A percentile compares a stretch with the other conserved stretches of the same genome.
Evolutionary conservation across 345 rosid genomes (phyloP).

Genomic region (Cardamine occulta): DNA sequence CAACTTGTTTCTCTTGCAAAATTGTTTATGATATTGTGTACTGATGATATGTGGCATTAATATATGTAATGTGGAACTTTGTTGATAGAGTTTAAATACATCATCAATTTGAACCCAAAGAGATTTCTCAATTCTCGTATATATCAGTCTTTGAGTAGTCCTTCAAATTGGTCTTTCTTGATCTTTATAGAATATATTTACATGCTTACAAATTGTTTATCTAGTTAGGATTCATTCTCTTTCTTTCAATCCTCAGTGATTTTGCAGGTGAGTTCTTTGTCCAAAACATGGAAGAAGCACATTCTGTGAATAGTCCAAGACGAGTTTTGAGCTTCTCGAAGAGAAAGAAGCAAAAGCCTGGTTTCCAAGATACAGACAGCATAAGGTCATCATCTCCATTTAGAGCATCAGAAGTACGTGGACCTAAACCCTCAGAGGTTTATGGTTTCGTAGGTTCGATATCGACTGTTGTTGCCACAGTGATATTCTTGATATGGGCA

Average conservation of each 20-base stretch:
- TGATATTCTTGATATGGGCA: conserved; percentile 82
- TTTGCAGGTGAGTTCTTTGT: not conserved
- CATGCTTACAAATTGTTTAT: not conserved
- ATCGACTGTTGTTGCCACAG: conserved; percentile 77
- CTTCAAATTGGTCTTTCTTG: no score
- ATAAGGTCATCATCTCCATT: conserved; percentile 46
- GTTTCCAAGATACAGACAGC: conserved; percentile 54
- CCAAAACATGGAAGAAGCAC: conserved; percentile 60
- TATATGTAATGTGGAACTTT: no score
- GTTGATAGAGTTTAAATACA: not conserved
- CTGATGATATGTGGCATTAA: no score
- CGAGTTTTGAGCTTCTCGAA: conserved; percentile 69
- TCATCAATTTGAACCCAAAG: not conserved
- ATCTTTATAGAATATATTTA: not conserved
- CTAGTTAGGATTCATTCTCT: not conserved
- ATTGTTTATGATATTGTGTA: no score
- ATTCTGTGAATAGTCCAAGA: conserved; percentile 79
- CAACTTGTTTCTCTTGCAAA: no score
- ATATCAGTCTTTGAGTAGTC: no score
- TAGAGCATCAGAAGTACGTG: conserved; percentile 65
- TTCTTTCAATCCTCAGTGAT: not conserved
- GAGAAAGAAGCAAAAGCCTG: conserved; percentile 54
- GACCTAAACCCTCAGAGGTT: conserved; percentile 81
- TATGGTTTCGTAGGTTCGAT: conserved; percentile 90
- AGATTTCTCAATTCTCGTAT: no score